Conservation (phyloP, 495 filamentous ascomycete genomes). For the Glutinoglossum americanum region DNA sequence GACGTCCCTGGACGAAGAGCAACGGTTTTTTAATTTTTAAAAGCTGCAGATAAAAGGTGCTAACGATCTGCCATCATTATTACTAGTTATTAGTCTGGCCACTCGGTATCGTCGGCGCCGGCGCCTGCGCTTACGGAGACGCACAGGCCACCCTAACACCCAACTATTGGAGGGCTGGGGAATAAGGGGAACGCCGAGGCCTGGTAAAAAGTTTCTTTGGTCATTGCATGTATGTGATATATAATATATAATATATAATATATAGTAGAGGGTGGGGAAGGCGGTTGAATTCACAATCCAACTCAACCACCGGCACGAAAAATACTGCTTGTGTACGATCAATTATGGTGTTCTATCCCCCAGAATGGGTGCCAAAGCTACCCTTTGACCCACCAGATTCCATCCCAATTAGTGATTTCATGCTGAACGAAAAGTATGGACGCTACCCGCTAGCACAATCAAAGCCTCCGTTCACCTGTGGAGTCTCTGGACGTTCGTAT, state of each 20-base stretch:
- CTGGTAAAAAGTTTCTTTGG: neutral
- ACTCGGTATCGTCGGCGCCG: neutral
- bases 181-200: neutral
- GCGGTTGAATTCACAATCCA: neutral
- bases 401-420: conserved; percentile 59
- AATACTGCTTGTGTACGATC: no score
- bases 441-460: conserved; percentile 41
- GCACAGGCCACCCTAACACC: neutral
- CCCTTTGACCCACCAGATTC: conserved; percentile 50
- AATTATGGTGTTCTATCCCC: conserved; percentile 62
- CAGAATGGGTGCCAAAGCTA: conserved; percentile 45
- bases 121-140: neutral
- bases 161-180: no score
- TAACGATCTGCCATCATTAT: neutral
- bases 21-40: no score
- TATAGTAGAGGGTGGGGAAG: neutral
- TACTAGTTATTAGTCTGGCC: neutral
- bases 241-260: no score
- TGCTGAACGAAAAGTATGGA: conserved; percentile 52
- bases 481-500: conserved; percentile 50
- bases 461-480: conserved; percentile 61
- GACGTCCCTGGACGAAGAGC: neutral
- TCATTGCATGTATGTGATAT: no score
- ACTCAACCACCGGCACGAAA: no score
- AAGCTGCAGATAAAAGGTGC: no score